These are phyloP conservation scores for Aspergillus ostianus DNA, from an alignment of 495 filamentous ascomycete species.

Conservation along the genomic window DNA sequence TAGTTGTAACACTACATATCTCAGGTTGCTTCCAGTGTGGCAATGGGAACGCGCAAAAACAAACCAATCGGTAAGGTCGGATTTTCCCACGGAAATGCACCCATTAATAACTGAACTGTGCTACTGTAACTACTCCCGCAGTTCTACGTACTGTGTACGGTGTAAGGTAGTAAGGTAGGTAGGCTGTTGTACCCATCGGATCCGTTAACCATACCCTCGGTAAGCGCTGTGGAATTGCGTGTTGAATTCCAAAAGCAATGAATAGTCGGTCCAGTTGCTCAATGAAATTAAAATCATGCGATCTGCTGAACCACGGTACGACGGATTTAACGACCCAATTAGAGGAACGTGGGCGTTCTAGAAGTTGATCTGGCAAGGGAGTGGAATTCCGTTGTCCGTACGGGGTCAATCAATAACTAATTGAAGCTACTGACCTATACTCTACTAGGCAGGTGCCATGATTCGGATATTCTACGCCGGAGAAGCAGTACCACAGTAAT, in stretches of 20 bases:
- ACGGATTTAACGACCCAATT: background rate
- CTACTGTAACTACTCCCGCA: background rate
- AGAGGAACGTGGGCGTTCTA: background rate
- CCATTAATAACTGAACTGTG: background rate
- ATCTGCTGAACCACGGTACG: background rate
- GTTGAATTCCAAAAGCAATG: too few species aligned
- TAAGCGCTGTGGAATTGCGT: background rate
- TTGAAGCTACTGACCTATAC: too few species aligned
- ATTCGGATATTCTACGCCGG: too few species aligned
- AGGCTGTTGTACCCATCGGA: background rate
- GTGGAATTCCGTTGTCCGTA: too few species aligned
- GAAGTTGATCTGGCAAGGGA: background rate
- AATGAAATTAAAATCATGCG: background rate
- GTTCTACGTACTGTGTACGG: too few species aligned
- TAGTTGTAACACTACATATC: too few species aligned
- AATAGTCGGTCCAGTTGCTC: too few species aligned
- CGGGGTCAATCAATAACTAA: background rate
- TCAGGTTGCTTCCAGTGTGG: background rate
- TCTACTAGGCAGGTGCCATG: too few species aligned
- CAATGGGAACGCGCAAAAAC: background rate
- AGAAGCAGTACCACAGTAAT: too few species aligned
- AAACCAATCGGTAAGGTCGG: background rate
- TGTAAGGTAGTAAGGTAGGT: too few species aligned
- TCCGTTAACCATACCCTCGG: background rate
- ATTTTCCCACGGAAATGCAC: background rate